Conservation (phyloP, 2,329 filamentous ascomycete species). For the Podosphaera xanthii region DNA sequence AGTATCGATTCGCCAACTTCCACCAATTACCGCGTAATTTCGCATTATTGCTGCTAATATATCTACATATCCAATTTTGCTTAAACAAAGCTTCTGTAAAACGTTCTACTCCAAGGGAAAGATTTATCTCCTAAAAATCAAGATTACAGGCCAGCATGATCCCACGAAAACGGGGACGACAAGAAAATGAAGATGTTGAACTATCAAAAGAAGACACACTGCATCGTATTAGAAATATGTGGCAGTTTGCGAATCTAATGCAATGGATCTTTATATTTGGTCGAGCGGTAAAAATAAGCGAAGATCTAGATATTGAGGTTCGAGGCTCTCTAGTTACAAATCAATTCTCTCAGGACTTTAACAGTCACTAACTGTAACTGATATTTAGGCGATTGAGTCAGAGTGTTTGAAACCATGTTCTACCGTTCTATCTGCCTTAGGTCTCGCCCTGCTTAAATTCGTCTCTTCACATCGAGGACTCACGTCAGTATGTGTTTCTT, state of each 20-base stretch:
- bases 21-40: no score
- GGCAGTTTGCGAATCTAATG: conserved; percentile 84
- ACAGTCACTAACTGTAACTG: no score
- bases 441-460: conserved; percentile 70
- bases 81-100: neutral
- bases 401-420: conserved; percentile 71
- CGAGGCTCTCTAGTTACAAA: conserved; percentile 9
- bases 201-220: conserved; percentile 22
- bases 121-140: neutral
- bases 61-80: neutral
- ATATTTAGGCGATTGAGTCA: conserved; percentile 53
- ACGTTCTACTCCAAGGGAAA: conserved; percentile 1
- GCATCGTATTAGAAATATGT: conserved; percentile 60
- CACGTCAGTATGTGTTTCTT: conserved; percentile 37
- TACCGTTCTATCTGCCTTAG: conserved; percentile 54
- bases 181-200: conserved; percentile 17
- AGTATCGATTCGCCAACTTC: no score
- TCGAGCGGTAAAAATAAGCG: conserved; percentile 68
- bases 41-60: no score
- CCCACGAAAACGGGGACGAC: conserved; percentile 23
- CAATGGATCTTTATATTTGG: conserved; percentile 91
- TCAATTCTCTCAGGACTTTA: neutral
- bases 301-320: conserved; percentile 79
- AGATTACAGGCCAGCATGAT: conserved; percentile 17
- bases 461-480: conserved; percentile 84